phyloP scores from a whole-genome alignment of 345 rosid species.

The Viola odorata region DNA sequence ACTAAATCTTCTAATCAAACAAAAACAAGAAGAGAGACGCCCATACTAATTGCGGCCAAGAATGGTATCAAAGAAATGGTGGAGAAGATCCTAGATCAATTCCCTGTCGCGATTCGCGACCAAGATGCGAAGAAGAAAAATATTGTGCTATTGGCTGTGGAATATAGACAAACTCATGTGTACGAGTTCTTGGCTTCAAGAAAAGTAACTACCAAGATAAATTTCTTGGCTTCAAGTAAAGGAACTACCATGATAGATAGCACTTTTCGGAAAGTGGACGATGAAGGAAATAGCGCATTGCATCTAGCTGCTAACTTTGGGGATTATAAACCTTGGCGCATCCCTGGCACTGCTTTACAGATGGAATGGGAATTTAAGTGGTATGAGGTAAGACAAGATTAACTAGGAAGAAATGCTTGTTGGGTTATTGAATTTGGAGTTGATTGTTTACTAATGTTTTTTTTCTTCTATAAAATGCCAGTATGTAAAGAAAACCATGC shows the following conservation, averaged over 20 bases:
- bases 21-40: conserved; percentile 10
- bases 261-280: conserved; percentile 35
- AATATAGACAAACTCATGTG: conserved; percentile 42
- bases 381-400: conserved; percentile 36
- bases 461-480: conserved; percentile 14
- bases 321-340: conserved; percentile 43
- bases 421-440: too few species aligned
- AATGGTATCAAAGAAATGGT: conserved; percentile 31
- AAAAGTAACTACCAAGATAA: too few species aligned
- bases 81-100: conserved; percentile 18
- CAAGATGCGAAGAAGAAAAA: conserved; percentile 24
- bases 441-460: too few species aligned
- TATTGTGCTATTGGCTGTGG: conserved; percentile 39
- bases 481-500: conserved; percentile 46
- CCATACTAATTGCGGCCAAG: conserved; percentile 29
- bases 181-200: conserved; percentile 21
- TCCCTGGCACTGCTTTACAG: conserved; percentile 48
- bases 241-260: conserved; percentile 13
- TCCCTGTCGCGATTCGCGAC: conserved; percentile 29
- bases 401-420: too few species aligned
- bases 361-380: conserved; percentile 69
- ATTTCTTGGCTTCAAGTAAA: too few species aligned
- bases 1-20: not conserved
- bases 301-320: conserved; percentile 47
- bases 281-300: conserved; percentile 39